Evolutionary conservation across 2,329 filamentous ascomycete species (phyloP).

Genomic region (Xylaria multiplex): DNA sequence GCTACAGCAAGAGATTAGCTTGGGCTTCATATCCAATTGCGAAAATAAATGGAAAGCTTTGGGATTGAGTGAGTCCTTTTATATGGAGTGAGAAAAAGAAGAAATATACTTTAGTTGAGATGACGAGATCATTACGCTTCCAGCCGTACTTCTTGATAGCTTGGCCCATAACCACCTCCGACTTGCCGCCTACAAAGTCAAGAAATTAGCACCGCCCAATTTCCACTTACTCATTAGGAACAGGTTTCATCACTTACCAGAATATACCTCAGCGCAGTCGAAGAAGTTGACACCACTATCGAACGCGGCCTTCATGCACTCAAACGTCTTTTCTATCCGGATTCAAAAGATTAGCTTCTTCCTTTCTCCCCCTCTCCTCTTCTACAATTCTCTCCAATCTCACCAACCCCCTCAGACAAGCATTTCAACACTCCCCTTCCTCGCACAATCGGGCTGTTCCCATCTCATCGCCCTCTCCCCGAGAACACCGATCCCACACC

Average conservation of each 20-base stretch:
- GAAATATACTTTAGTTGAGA: conserved; percentile 65
- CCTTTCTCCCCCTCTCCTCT: not conserved
- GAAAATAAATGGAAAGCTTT: not conserved
- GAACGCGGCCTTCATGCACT: conserved; percentile 70
- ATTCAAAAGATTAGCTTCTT: conserved; percentile 11
- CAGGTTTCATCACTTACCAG: conserved; percentile 34
- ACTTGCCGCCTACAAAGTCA: conserved; percentile 60
- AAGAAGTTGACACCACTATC: conserved; percentile 72
- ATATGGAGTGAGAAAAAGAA: not conserved
- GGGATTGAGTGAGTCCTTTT: not conserved
- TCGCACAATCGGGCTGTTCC: not conserved
- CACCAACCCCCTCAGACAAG: not conserved
- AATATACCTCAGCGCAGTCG: conserved; percentile 63
- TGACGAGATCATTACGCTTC: conserved; percentile 69
- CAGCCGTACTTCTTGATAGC: conserved; percentile 69
- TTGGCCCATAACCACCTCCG: conserved; percentile 70
- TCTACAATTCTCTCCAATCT: not conserved
- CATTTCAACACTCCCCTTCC: too few relatives aligned
- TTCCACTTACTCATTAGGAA: not conserved
- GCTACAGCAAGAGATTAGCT: conserved; percentile 50
- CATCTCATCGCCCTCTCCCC: not conserved
- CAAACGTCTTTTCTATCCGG: conserved; percentile 64
- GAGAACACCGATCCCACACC: not conserved
- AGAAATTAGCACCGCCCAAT: not conserved
- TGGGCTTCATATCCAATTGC: not conserved